Evolutionary conservation across 331 rosid genomes (phyloP), one percentile per base, ranked within the genome.

Genomic region (Rosa hybrid): DNA sequence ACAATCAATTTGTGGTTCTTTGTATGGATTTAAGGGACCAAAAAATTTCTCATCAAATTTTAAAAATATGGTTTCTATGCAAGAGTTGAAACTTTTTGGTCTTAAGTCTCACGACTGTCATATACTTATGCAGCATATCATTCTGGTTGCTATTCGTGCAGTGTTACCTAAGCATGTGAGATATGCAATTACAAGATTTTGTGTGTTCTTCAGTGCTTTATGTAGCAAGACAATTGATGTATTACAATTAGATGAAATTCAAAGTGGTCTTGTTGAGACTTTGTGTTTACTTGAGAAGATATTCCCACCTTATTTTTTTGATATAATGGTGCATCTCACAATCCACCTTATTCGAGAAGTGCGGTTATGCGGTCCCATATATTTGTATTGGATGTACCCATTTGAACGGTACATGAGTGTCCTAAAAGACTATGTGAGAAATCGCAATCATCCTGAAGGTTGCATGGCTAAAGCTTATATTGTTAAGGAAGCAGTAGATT

Each of bases 391-490:
- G 59, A 75, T 75, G 70, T 60, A 75, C 12, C 57, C 71, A 18
- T 59, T 45, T 13, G 42, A 71, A 7, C 23, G 21, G 1, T 71
- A 9, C 3, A 71, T 71, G 59, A 12, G 25, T 21, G 20, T n/a
- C 1, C 45, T 76, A 12, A 76, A 42, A 34, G 23, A 56, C 2
- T 60, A 59, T 59, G 71, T 75, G 4, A 8, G 79, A 13, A 57
- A 42, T 4, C 1, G 13, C 2, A 41, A 59, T 42, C 13, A 11
- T 6, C 71, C 21, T 6, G 59, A 76, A 21, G 71, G 71, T 3
- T 76, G 71, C 12, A 76, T 60, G 8, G 78, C 12, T 11, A 11
- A 75, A 23, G 20, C 53, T 7, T 75, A 75, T 11, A 75, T 56
- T 8, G 68, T 1, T 0, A 27, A 76, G 17, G 79, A 59, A 42